phyloP scores from a whole-genome alignment of 2,329 filamentous ascomycete genomes.

The Botryosphaeria dothidea region DNA sequence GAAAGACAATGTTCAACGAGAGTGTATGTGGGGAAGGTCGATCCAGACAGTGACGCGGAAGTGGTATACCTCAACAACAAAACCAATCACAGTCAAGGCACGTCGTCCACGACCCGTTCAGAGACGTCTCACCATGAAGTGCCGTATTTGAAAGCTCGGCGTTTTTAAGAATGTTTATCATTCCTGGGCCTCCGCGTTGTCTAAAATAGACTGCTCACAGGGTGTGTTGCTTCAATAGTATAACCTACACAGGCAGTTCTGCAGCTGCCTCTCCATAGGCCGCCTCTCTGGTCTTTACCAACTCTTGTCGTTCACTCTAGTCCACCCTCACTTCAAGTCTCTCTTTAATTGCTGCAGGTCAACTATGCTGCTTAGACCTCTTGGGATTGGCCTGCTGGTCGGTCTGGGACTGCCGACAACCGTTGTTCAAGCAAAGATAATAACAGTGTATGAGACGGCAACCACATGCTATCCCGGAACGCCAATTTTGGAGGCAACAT shows the following conservation, averaged over 20 bases:
- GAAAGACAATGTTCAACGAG: background rate
- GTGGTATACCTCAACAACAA: background rate
- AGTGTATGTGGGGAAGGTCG: background rate
- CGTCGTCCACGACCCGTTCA: background rate
- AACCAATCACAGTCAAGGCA: background rate
- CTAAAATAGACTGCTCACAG: background rate
- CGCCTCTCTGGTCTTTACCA: background rate
- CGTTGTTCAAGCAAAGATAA: background rate
- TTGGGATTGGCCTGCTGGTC: background rate
- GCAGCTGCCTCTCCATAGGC: background rate
- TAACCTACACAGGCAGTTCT: background rate
- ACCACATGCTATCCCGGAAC: background rate
- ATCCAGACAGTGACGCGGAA: background rate
- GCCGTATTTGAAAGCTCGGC: background rate
- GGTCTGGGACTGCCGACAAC: background rate
- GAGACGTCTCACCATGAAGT: background rate
- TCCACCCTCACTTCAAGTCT: background rate
- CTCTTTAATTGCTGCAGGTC: background rate
- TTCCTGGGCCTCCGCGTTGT: background rate
- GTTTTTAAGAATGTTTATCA: background rate
- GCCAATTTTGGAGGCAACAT: background rate
- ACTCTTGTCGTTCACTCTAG: background rate
- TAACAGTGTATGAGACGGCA: constrained; percentile 1
- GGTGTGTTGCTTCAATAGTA: background rate
- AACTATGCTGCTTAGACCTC: background rate